Evolutionary conservation across 1,284 basidiomycete genomes (phyloP).

Genomic region (Pseudozyma sp.): DNA sequence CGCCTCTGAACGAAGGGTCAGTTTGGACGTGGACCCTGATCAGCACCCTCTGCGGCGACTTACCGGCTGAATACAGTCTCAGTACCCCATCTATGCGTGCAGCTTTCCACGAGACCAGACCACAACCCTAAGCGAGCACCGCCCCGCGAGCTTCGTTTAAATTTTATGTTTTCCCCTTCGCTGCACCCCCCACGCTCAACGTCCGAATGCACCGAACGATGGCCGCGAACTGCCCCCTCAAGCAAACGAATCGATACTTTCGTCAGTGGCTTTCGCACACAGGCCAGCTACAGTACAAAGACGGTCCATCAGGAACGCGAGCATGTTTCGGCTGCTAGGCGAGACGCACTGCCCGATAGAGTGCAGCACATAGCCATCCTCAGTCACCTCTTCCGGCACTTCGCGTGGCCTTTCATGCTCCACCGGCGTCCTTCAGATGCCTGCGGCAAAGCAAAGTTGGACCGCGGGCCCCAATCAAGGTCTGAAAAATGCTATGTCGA

Average conservation of each 20-base stretch:
- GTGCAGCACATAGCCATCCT: slow-evolving; percentile 3
- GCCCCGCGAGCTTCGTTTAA: background rate
- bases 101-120: slow-evolving; percentile 1
- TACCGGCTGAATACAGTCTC: background rate
- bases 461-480: too few species aligned
- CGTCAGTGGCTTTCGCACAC: too few species aligned
- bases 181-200: too few species aligned
- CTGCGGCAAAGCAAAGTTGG: background rate
- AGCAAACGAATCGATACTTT: too few species aligned
- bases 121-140: slow-evolving; percentile 9
- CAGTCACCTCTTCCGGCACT: background rate
- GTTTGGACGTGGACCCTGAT: background rate
- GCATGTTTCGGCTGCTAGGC: slow-evolving; percentile 9
- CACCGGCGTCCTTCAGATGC: too few species aligned
- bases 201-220: too few species aligned
- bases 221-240: too few species aligned
- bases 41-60: background rate
- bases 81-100: too few species aligned
- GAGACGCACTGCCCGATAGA: slow-evolving; percentile 1
- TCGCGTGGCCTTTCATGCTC: too few species aligned
- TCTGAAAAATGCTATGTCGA: too few species aligned
- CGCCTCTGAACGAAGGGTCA: too few species aligned
- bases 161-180: background rate
- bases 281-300: too few species aligned
- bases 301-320: slow-evolving; percentile 1